Evolutionary conservation across 169 alveolate species (phyloP).

Genomic region (Theileria luwenshuni): DNA sequence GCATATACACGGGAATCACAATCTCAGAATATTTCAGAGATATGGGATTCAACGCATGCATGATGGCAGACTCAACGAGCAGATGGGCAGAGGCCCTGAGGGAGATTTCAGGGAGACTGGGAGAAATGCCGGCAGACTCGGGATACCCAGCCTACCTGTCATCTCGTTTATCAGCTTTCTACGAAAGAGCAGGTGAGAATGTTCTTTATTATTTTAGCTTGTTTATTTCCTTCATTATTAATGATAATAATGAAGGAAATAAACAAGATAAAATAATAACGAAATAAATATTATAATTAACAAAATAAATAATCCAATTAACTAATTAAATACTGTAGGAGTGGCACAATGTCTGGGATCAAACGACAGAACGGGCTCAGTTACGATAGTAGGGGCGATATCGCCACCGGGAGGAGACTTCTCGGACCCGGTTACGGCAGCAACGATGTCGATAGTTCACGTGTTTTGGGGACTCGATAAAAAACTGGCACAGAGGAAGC

Average conservation of each 20-base stretch:
- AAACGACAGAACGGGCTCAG: conserved; percentile 97
- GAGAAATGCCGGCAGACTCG: conserved; percentile 99
- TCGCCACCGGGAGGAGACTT: conserved; percentile 99
- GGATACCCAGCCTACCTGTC: conserved; percentile 99
- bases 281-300: not conserved
- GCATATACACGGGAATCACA: conserved; percentile 98
- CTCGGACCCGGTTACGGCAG: conserved; percentile 98
- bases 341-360: conserved; percentile 96
- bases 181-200: conserved; percentile 95
- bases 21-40: conserved; percentile 99
- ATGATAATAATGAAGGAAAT: too few species aligned
- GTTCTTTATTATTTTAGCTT: not conserved
- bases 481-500: conserved; percentile 98
- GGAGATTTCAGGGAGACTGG: conserved; percentile 99
- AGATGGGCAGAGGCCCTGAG: conserved; percentile 99
- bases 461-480: conserved; percentile 99
- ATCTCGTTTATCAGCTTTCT: conserved; percentile 97
- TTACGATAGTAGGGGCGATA: conserved; percentile 99
- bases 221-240: too few species aligned
- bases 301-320: not conserved
- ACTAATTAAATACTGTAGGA: too few species aligned
- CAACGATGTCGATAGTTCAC: conserved; percentile 96
- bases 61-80: conserved; percentile 99
- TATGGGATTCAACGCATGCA: conserved; percentile 97
- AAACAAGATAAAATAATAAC: not conserved